These are phyloP conservation scores for Plenodomus tracheiphilus DNA, from an alignment of 2,329 filamentous ascomycete genomes.

Conservation along the genomic window DNA sequence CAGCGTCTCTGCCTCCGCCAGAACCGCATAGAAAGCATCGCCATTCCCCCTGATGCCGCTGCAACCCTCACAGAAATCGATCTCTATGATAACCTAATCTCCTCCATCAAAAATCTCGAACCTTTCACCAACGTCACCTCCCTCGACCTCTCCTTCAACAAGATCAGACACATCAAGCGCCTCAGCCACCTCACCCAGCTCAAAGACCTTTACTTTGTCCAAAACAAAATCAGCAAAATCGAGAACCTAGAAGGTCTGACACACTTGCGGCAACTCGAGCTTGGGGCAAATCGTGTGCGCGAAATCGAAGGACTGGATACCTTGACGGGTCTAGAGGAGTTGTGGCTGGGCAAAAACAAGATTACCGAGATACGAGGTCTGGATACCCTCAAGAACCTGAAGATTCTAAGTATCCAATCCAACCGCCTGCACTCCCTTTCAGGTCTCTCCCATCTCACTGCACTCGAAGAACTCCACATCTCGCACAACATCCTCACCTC, in stretches of 20 bases:
- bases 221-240: slow-evolving; percentile 89
- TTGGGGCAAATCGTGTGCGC: slow-evolving; percentile 89
- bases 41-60: slow-evolving; percentile 69
- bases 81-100: slow-evolving; percentile 94
- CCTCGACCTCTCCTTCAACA: slow-evolving; percentile 96
- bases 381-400: slow-evolving; percentile 73
- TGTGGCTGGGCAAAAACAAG: slow-evolving; percentile 97
- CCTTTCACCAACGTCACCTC: slow-evolving; percentile 72
- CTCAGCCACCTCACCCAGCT: slow-evolving; percentile 76
- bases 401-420: slow-evolving; percentile 90
- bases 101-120: slow-evolving; percentile 82
- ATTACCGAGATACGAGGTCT: slow-evolving; percentile 82
- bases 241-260: slow-evolving; percentile 78
- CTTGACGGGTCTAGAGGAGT: slow-evolving; percentile 76
- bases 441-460: slow-evolving; percentile 72
- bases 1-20: slow-evolving; percentile 85
- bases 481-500: slow-evolving; percentile 88
- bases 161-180: slow-evolving; percentile 97
- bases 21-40: slow-evolving; percentile 81
- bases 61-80: slow-evolving; percentile 79
- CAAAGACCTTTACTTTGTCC: slow-evolving; percentile 85
- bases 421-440: slow-evolving; percentile 83
- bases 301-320: slow-evolving; percentile 84
- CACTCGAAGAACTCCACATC: slow-evolving; percentile 91
- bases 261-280: slow-evolving; percentile 79